phyloP scores from a whole-genome alignment of 2,329 filamentous ascomycete species.

The Aspergillus sp. region DNA sequence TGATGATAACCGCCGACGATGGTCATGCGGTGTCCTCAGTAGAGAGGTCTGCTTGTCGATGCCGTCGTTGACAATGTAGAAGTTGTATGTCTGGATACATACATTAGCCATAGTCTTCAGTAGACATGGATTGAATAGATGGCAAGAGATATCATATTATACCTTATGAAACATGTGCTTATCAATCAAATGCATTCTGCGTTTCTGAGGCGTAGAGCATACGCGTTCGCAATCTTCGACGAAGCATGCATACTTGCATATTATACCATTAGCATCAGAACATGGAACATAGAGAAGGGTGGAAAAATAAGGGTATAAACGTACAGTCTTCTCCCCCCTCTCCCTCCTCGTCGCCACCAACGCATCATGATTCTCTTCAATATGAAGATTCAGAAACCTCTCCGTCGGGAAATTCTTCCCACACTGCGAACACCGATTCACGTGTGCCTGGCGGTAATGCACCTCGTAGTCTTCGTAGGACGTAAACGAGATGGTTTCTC shows the following conservation, averaged over 20 bases:
- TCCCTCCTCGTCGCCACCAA: slow-evolving; percentile 71
- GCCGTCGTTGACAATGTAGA: slow-evolving; percentile 82
- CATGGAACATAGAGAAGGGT: too few species aligned
- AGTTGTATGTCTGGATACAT: slow-evolving; percentile 70
- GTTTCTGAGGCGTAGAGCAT: slow-evolving; percentile 80
- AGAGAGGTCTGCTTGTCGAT: slow-evolving; percentile 83
- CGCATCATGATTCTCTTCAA: slow-evolving; percentile 88
- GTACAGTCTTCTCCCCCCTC: slow-evolving; percentile 72
- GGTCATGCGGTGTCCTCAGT: slow-evolving; percentile 52
- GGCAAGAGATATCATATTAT: slow-evolving; percentile 1
- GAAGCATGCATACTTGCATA: slow-evolving; percentile 79
- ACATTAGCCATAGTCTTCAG: neutral
- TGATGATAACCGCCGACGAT: slow-evolving; percentile 41
- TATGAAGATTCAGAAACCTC: slow-evolving; percentile 78
- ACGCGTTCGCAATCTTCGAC: slow-evolving; percentile 83
- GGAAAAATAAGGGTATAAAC: too few species aligned
- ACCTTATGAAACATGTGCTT: slow-evolving; percentile 85
- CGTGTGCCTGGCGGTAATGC: slow-evolving; percentile 80
- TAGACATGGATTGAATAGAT: neutral
- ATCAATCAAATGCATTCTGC: slow-evolving; percentile 85
- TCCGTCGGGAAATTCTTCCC: slow-evolving; percentile 83
- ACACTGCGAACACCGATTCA: slow-evolving; percentile 83
- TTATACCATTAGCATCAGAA: neutral
- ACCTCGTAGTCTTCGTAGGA: slow-evolving; percentile 80
- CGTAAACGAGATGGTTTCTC: slow-evolving; percentile 67